Evolutionary conservation across 2,329 filamentous ascomycete genomes (phyloP), one percentile per base, ranked within the genome.

Genomic region (Penicillium fuscoglaucum): DNA sequence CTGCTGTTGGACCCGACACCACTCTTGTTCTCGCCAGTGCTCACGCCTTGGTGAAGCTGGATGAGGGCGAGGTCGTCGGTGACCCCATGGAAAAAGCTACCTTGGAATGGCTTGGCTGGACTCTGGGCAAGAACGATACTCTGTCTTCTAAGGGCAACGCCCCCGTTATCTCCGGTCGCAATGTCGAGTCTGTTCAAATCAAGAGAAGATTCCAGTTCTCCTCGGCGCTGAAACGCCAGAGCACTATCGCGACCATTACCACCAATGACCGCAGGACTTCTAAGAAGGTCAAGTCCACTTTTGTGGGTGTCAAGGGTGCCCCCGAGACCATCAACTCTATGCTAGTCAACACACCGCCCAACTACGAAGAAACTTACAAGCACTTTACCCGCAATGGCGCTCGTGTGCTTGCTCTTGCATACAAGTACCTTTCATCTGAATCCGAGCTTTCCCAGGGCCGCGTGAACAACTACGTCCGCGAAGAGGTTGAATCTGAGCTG

Each of bases 51-150:
- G 96, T 99, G 50, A 97, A 93, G 73, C 84, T 99, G 17, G 95
- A 99, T 65, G 95, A 99, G 74, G 95, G 95, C 21, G 95, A 99
- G 13, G 89, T 98, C 66, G 95, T 99, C 45, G 95, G 95, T 69
- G 95, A 99, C 71, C 95, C 95, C 2, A 99, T 99, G 95, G 95
- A 99, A 73, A 98, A 98, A 78, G 95, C 95, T 45, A 98, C 95
- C 1, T 81, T 99, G 29, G 81, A 84, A 49, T 92, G 93, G 56
- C 87, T 99, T 12, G 93, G 93, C 54, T 99, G 95, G 95, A 87
- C 84, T 57, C 83, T 99, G n/a, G 93, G 93, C 48, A 89, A 87
- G 70, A 95, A 96, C 65, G 93, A 99, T 70, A 87, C 84, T 33
- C 84, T 99, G 17, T 86, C 86, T 29, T 89, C 87, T 74, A 92